These are phyloP conservation scores for Coemansia sp. DNA, from an alignment of 192 early-diverging fungal species.

Conservation along the genomic window DNA sequence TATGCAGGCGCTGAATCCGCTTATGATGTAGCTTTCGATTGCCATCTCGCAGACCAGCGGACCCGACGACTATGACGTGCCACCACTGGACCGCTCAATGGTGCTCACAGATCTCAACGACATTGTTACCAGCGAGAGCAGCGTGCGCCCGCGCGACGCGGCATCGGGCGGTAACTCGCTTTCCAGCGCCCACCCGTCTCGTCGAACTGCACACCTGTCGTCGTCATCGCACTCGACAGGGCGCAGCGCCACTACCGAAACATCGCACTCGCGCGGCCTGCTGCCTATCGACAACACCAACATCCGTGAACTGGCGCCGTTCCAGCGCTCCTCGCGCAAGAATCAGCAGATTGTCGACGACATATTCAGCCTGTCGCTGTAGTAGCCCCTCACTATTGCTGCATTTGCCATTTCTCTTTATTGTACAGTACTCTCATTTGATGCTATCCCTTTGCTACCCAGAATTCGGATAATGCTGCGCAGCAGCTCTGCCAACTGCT, in stretches of 20 bases:
- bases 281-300: constrained; percentile 54
- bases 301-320: constrained; percentile 48
- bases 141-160: constrained; percentile 24
- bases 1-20: not conserved
- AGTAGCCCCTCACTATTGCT: not conserved
- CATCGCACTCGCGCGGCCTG: constrained; percentile 47
- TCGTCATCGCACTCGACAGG: constrained; percentile 40
- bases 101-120: constrained; percentile 51
- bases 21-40: constrained; percentile 40
- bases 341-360: constrained; percentile 52
- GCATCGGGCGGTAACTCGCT: constrained; percentile 45
- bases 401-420: not conserved
- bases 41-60: constrained; percentile 30
- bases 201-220: constrained; percentile 18
- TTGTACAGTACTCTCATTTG: constrained; percentile 2
- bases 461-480: constrained; percentile 23
- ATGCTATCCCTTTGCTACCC: not conserved
- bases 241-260: constrained; percentile 43
- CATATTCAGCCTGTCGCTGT: constrained; percentile 41
- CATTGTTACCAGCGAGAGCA: constrained; percentile 41
- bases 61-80: constrained; percentile 27
- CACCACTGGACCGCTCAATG: constrained; percentile 48
- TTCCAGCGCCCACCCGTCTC: constrained; percentile 24
- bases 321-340: constrained; percentile 49
- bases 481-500: constrained; percentile 34